phyloP scores from a whole-genome alignment of 768 basidiomycete species.

The Rhodotorula sphaerocarpa region DNA sequence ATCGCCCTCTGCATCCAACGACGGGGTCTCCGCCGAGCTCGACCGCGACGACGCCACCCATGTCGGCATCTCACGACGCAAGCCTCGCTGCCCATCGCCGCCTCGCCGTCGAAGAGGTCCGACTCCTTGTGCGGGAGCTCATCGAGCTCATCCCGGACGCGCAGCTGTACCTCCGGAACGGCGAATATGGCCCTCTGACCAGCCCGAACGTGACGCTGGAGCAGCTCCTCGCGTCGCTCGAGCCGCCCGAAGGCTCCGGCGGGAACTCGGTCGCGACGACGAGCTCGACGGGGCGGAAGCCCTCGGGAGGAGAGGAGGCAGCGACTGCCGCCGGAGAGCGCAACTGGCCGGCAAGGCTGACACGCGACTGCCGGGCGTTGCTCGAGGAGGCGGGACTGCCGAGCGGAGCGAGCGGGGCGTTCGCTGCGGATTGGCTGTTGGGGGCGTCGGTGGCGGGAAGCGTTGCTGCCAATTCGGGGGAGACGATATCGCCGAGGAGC shows the following conservation, averaged over 20 bases:
- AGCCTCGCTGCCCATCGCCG: no score
- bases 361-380: constrained; percentile 18
- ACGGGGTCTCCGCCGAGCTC: no score
- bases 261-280: no score
- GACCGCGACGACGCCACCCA: neutral
- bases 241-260: neutral
- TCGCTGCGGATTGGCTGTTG: constrained; percentile 9
- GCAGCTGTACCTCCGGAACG: constrained; percentile 22
- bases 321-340: neutral
- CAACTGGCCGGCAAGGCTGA: constrained; percentile 29
- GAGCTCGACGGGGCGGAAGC: no score
- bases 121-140: constrained; percentile 26
- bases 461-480: neutral
- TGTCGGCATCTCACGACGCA: no score
- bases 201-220: neutral
- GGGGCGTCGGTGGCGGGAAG: neutral
- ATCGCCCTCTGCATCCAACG: no score
- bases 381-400: constrained; percentile 30
- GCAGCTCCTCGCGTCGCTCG: constrained; percentile 15
- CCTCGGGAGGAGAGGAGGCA: neutral
- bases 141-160: constrained; percentile 30
- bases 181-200: constrained; percentile 29
- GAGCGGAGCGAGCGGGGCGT: constrained; percentile 12
- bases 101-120: constrained; percentile 17
- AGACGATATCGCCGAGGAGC: neutral